These are phyloP conservation scores for Beauveria australis DNA, from an alignment of 2,329 filamentous ascomycete species.

Conservation along the genomic window DNA sequence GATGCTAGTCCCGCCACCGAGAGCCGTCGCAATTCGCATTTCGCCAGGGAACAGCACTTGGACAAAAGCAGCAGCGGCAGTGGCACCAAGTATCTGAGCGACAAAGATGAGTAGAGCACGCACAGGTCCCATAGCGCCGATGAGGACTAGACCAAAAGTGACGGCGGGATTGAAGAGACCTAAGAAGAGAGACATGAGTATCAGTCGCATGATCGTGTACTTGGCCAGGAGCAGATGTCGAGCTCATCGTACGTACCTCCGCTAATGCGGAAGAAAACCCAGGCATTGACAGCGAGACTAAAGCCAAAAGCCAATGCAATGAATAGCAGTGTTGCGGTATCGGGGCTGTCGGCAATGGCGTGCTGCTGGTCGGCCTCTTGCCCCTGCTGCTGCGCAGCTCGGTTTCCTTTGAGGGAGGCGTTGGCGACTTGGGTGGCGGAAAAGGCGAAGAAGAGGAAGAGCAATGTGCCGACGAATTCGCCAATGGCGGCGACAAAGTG, in stretches of 20 bases:
- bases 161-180: conserved; percentile 29
- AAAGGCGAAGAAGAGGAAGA: conserved; percentile 37
- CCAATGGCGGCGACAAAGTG: conserved; percentile 17
- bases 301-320: conserved; percentile 35
- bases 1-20: conserved; percentile 30
- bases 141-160: conserved; percentile 44
- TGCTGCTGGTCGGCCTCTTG: conserved; percentile 26
- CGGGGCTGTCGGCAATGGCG: conserved; percentile 34
- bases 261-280: conserved; percentile 40
- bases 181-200: not conserved
- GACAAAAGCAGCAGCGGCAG: conserved; percentile 13
- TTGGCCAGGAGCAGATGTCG: no score
- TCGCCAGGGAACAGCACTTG: conserved; percentile 14
- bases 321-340: conserved; percentile 33
- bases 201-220: not conserved
- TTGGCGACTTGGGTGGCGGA: conserved; percentile 33
- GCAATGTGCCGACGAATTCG: conserved; percentile 33
- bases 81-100: conserved; percentile 14
- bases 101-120: conserved; percentile 29
- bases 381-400: not conserved
- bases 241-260: conserved; percentile 15
- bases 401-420: conserved; percentile 21
- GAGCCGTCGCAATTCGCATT: conserved; percentile 30
- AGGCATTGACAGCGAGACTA: conserved; percentile 37
- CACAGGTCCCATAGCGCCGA: conserved; percentile 36